Conservation (phyloP, 805 yeast genomes). For the Starmerella ratchasimensis region DNA sequence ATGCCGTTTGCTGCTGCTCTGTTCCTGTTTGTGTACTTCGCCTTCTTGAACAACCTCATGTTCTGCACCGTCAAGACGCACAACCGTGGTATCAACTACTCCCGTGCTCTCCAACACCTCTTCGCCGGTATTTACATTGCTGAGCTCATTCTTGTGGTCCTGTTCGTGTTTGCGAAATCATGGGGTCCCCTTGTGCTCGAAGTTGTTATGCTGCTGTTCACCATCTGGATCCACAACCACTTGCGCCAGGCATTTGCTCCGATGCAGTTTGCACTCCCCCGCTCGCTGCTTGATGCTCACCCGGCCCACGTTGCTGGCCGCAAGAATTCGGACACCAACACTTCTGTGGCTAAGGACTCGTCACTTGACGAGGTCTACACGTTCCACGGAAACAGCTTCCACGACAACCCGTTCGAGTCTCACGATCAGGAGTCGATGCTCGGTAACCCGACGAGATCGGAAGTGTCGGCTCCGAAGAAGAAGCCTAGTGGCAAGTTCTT, state of each 20-base stretch:
- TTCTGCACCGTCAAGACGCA: constrained; percentile 58
- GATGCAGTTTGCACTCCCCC: constrained; percentile 33
- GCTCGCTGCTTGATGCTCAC: constrained; percentile 20
- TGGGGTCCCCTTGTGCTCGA: constrained; percentile 88
- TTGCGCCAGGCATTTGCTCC: constrained; percentile 53
- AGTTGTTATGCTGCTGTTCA: constrained; percentile 47
- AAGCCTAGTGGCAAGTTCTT: constrained; percentile 21
- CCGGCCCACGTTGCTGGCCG: not conserved
- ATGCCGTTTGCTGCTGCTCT: constrained; percentile 59
- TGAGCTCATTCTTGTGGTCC: constrained; percentile 70
- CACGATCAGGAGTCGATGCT: not conserved
- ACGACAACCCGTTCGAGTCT: constrained; percentile 1
- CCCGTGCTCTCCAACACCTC: constrained; percentile 79
- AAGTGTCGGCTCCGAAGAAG: not conserved
- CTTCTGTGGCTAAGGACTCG: not conserved
- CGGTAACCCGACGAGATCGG: not conserved
- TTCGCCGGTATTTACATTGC: constrained; percentile 80
- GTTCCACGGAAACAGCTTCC: not conserved
- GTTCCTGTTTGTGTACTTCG: constrained; percentile 58
- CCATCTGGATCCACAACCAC: constrained; percentile 55
- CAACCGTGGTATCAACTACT: constrained; percentile 69
- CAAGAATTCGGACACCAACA: not conserved
- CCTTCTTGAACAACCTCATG: constrained; percentile 62
- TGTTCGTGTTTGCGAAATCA: constrained; percentile 79
- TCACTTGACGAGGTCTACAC: not conserved